Base-by-base conservation (phyloP, 495 filamentous ascomycete genomes). In the Elasticomyces elasticus region DNA sequence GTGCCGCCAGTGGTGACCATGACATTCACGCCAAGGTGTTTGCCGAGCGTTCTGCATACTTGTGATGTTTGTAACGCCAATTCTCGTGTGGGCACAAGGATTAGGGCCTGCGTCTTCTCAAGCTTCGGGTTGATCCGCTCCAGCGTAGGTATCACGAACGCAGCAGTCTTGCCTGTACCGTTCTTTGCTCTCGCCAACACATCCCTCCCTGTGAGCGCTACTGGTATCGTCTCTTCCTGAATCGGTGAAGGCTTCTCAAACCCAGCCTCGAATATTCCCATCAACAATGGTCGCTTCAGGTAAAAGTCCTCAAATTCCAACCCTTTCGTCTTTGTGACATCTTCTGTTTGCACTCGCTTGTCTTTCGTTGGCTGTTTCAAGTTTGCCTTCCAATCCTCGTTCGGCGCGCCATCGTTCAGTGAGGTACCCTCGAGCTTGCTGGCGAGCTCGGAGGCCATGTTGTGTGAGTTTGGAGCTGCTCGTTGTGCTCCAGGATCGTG, bases 1-100 rank as follows among this genome's bases (percentile, higher is more conserved):
- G 90, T 95, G 64, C 92, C 92, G 68, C 92, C 92, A 24, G 94
- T 99, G 10, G 89, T 95, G 44, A 97, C 92, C 94, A 99, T 97
- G 64, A 99, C 91, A 65, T 97, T 97, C 67, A 99, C 79, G 30
- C 88, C 88, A 4, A 99, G 81, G 66, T 99, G 89, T 67, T 96
- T 96, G 28, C 92, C 92, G 24, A 99, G 80, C 17, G 84, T 97
- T 74, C 96, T 97, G 78, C 92, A 97, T 40, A 99, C 92, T 66
- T 97, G 94, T 33, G 92, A 97, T 55, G 92, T 97, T 69, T 99
- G 92, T 63, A 99, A 81, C n/a, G 94, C 94, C 55, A 99, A 76
- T 72, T 99, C 92, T 81, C 92, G 73, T 37, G 92, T 99, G 19
- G 92, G 92, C 37, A 99, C 92, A 26, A 99, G 79, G 58, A 99